phyloP scores from a whole-genome alignment of 768 basidiomycete genomes.

The Mycena maculata region DNA sequence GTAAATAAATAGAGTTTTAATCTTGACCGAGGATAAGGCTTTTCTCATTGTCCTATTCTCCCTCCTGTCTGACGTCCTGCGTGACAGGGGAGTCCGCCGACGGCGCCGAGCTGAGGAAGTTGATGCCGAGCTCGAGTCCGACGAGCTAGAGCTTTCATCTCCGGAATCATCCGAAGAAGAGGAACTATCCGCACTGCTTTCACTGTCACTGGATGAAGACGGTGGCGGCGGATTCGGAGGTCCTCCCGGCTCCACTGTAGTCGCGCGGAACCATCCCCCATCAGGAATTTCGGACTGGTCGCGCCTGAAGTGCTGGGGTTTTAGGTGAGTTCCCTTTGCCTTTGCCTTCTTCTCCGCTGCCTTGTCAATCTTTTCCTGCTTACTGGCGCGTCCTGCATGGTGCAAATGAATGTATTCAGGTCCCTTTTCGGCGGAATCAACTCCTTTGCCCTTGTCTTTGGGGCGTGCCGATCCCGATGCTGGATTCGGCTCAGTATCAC shows the following conservation, averaged over 20 bases:
- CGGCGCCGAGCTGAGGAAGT: background rate
- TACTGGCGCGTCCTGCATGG: background rate
- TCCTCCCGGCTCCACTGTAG: background rate
- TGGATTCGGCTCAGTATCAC: background rate
- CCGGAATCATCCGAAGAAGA: background rate
- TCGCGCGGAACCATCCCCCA: conserved; percentile 14
- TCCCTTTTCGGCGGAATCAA: background rate
- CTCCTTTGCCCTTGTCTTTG: background rate
- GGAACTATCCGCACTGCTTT: background rate
- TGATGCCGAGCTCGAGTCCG: background rate
- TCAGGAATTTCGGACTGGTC: too few relatives aligned
- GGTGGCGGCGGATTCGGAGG: background rate
- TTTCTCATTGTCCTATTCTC: conserved; percentile 1
- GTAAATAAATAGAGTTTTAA: conserved; percentile 28
- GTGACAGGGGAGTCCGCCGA: background rate
- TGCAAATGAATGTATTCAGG: background rate
- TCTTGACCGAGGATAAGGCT: conserved; percentile 26
- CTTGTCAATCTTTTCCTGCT: background rate
- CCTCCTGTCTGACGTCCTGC: background rate
- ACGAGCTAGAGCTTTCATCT: background rate
- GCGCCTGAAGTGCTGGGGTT: conserved; percentile 7
- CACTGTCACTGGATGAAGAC: background rate
- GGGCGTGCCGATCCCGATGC: too few relatives aligned
- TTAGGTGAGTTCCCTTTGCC: conserved; percentile 8
- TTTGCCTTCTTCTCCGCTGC: background rate